Percentiles rank a stretch among this genome's conserved stretches.
Conservation (phyloP, 495 filamentous ascomycete genomes). For the Aspergillus nanangensis region DNA sequence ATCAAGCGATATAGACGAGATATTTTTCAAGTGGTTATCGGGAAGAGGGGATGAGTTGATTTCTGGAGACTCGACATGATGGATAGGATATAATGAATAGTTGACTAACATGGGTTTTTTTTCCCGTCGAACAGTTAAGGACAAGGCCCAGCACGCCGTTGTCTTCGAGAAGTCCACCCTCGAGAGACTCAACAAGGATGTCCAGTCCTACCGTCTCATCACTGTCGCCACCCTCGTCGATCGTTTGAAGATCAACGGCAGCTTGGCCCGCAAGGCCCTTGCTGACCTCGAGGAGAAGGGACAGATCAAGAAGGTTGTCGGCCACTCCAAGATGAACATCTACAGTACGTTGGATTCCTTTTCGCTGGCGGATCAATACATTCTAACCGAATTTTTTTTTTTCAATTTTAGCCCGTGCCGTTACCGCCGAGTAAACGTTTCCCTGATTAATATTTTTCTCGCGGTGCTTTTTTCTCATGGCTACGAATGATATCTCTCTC, state of each 20-base stretch:
- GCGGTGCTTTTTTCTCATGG: conserved; percentile 35
- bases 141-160: conserved; percentile 98
- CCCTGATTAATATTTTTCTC: conserved; percentile 31
- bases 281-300: conserved; percentile 97
- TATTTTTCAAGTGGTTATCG: neutral
- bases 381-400: conserved; percentile 15
- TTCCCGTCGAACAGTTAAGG: conserved; percentile 80
- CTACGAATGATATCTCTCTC: conserved; percentile 44
- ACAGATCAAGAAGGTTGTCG: conserved; percentile 95
- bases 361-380: too few species aligned
- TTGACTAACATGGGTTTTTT: conserved; percentile 22
- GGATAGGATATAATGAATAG: conserved; percentile 2
- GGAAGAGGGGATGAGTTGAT: neutral
- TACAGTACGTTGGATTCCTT: conserved; percentile 74
- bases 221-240: conserved; percentile 98
- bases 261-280: conserved; percentile 83
- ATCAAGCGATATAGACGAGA: neutral
- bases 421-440: conserved; percentile 48
- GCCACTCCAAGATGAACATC: conserved; percentile 94
- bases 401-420: conserved; percentile 37
- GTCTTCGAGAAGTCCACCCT: conserved; percentile 65
- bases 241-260: conserved; percentile 99
- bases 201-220: conserved; percentile 99
- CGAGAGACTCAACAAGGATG: conserved; percentile 86
- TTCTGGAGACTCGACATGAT: conserved; percentile 9